Evolutionary conservation across 805 yeast species (phyloP).

Genomic region (Jamesozyma spencerorum): DNA sequence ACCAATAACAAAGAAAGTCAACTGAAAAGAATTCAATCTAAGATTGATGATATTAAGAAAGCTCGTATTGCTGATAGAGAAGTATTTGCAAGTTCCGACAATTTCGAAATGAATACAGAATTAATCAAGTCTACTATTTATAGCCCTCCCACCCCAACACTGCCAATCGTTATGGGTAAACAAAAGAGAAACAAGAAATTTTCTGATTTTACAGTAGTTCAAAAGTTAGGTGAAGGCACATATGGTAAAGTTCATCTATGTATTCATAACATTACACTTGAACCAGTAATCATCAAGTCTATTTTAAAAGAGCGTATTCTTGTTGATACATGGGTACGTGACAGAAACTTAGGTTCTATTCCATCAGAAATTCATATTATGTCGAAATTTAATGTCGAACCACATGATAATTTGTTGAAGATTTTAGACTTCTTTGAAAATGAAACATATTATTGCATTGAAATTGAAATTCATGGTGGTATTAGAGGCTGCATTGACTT

Average conservation of each 20-base stretch:
- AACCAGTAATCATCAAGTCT: conserved; percentile 73
- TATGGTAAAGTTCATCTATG: conserved; percentile 87
- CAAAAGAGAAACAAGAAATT: conserved; percentile 61
- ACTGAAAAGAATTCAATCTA: conserved; percentile 4
- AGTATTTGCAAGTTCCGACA: conserved; percentile 19
- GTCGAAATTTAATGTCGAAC: conserved; percentile 60
- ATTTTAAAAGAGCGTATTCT: conserved; percentile 84
- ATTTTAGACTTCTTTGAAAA: conserved; percentile 90
- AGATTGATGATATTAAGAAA: conserved; percentile 16
- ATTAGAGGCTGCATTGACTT: conserved; percentile 80
- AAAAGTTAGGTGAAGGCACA: conserved; percentile 89
- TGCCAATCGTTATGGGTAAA: conserved; percentile 40
- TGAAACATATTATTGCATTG: conserved; percentile 75
- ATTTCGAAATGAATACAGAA: conserved; percentile 21
- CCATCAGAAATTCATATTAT: conserved; percentile 90
- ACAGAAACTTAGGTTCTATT: conserved; percentile 77
- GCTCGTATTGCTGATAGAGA: conserved; percentile 18
- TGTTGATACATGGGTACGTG: conserved; percentile 96
- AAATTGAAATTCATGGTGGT: conserved; percentile 90
- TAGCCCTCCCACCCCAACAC: neutral
- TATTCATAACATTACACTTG: conserved; percentile 49
- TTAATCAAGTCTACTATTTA: conserved; percentile 14
- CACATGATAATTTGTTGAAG: conserved; percentile 79
- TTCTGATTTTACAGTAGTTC: conserved; percentile 57
- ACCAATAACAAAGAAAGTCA: neutral